Base-by-base conservation (phyloP, 2,329 filamentous ascomycete genomes). In the Hypocrella siamensis region DNA sequence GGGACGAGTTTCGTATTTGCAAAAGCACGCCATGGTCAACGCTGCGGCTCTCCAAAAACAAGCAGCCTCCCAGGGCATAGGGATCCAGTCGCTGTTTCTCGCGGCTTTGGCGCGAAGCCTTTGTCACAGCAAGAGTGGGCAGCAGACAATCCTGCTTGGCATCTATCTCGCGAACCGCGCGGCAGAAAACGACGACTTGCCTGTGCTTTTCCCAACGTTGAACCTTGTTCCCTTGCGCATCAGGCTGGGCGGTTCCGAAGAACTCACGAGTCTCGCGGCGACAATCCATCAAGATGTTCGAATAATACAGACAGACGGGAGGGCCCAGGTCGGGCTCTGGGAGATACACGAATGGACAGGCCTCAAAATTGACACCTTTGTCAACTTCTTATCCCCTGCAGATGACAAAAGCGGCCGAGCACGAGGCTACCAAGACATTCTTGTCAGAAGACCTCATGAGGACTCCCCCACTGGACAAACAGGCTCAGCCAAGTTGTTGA, bases 131-230 rank as follows among this genome's bases (percentile, higher is more conserved):
- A 52, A 24, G 3, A n/a, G 21, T 11, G 25, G 29, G 12, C 29
- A 27, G 7, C 17, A 28, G 2, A 30, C 33, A n/a, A 39, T 81
- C 2, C 55, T 83, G 0, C 65, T 93, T 31, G 86, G 85, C 2
- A 54, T 93, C 16, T 94, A 93, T 50, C 67, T 93, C 7, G 81
- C 84, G 26, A 93, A 92, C 48, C 70, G 84, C 31, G 64, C 67
- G 0, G 52, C 65, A 7, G 56, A 65, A 3, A 56, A 63, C 3
- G 48, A 73, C 1, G 56, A 68, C 3, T 47, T 58, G 0, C 40
- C 42, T 3, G 17, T 28, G 0, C 56, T 65, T 0, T 75, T 72
- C 19, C 85, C 86, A 0, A 90, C 82, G 0, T 62, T 94, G 15
- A 86, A 80, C 41, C 62, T 94, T 4, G 65, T 93, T 2, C 84